These are phyloP conservation scores for Phlebiopsis gigantea DNA, from an alignment of 768 basidiomycete genomes.

Conservation along the genomic window DNA sequence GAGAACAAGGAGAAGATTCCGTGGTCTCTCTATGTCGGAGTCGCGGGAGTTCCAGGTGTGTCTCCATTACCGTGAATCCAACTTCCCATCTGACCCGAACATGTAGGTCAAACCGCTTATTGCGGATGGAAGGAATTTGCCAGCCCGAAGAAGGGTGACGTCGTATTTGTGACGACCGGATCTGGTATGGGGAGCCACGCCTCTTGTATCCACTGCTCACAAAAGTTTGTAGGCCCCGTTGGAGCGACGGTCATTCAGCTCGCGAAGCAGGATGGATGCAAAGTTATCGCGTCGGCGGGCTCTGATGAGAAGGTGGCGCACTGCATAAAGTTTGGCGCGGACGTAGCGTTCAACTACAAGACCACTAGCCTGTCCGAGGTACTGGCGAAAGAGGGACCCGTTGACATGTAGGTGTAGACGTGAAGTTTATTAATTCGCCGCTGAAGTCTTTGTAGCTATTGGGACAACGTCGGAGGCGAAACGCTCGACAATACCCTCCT, in stretches of 20 bases:
- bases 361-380: slow-evolving; percentile 45
- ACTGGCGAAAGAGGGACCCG: slow-evolving; percentile 50
- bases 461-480: slow-evolving; percentile 27
- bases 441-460: slow-evolving; percentile 18
- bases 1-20: slow-evolving; percentile 41
- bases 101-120: slow-evolving; percentile 28
- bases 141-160: slow-evolving; percentile 43
- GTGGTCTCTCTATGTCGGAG: slow-evolving; percentile 44
- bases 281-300: slow-evolving; percentile 69
- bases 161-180: slow-evolving; percentile 43
- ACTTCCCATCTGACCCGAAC: too few relatives aligned
- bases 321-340: slow-evolving; percentile 55
- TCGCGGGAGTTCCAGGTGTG: slow-evolving; percentile 39
- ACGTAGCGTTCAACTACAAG: slow-evolving; percentile 75
- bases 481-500: slow-evolving; percentile 22
- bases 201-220: neutral
- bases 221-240: too few relatives aligned
- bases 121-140: slow-evolving; percentile 38
- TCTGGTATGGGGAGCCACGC: slow-evolving; percentile 24
- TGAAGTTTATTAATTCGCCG: slow-evolving; percentile 24
- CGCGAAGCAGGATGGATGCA: slow-evolving; percentile 39
- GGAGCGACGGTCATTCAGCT: slow-evolving; percentile 52
- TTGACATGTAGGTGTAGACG: slow-evolving; percentile 46
- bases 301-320: slow-evolving; percentile 67
- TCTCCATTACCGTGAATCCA: too few relatives aligned